Percentiles rank a stretch among this genome's conserved stretches.
phyloP scores from a whole-genome alignment of 2,329 filamentous ascomycete species.

The Neonectria ditissima region DNA sequence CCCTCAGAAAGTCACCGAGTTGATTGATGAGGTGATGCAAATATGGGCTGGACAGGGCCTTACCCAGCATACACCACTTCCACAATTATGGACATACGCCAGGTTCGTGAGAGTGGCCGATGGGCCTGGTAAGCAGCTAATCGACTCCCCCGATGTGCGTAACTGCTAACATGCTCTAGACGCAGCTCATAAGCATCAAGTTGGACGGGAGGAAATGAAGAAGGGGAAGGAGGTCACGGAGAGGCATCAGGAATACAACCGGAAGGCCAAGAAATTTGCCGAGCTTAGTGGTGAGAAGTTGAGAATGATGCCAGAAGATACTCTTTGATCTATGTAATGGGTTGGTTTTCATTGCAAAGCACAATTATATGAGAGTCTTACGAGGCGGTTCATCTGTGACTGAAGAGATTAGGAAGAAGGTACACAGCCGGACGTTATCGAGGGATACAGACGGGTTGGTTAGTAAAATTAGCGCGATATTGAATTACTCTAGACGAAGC shows the following conservation, averaged over 20 bases:
- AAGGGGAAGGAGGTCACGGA: slow-evolving; percentile 68
- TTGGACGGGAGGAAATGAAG: slow-evolving; percentile 80
- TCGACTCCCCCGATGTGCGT: too few relatives aligned
- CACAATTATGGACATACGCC: slow-evolving; percentile 76
- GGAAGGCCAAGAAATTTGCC: slow-evolving; percentile 71
- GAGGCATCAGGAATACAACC: slow-evolving; percentile 70
- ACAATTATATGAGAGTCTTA: too few relatives aligned
- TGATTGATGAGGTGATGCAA: slow-evolving; percentile 93
- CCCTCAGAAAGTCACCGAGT: slow-evolving; percentile 78
- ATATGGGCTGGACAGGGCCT: slow-evolving; percentile 87
- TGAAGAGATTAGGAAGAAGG: not conserved
- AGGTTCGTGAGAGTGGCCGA: slow-evolving; percentile 85
- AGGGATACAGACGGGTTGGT: not conserved
- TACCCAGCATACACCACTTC: slow-evolving; percentile 87
- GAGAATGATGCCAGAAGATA: slow-evolving; percentile 38
- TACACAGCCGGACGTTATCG: not conserved
- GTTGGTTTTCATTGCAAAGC: not conserved
- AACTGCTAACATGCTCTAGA: slow-evolving; percentile 57
- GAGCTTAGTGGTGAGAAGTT: slow-evolving; percentile 61
- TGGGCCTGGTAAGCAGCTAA: slow-evolving; percentile 64
- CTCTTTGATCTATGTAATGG: slow-evolving; percentile 7
- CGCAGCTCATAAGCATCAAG: slow-evolving; percentile 84
- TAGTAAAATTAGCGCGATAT: not conserved
- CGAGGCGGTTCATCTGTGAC: too few relatives aligned
- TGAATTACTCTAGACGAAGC: not conserved